Evolutionary conservation across 2,329 filamentous ascomycete species (phyloP), one percentile per base, ranked within the genome.

Genomic region (Colletotrichum paranaense): DNA sequence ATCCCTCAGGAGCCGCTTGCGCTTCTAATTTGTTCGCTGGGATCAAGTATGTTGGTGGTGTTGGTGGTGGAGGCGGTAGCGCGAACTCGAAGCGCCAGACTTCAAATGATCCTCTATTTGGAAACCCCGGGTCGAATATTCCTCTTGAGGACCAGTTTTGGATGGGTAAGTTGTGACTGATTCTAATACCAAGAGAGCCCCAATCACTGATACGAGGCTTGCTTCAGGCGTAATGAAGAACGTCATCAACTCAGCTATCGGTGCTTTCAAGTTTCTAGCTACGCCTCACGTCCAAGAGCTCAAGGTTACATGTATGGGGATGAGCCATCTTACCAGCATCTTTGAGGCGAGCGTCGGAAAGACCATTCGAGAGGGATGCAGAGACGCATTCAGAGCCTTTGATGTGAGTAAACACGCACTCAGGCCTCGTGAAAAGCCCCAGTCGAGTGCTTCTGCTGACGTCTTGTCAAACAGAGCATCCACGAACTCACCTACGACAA

Each of bases 1-100:
- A 66, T 5, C 63, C 63, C 9, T 22, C 30, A 1, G 63, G 63
- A 11, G 63, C 63, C 19, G 63, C 63, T 22, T 66, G 63, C 14
- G n/a, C 24, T 12, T 58, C 63, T 12, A 28, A 28, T 9, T 11
- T 42, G 7, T 66, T 66, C 14, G 32, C 63, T 22, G 63, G 63
- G 22, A 66, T 66, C 52, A 16, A 38, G 16, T 57, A 22, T n/a
- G 32, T 28, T 53, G 35, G 9, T 5, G 63, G 6, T 24, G 24
- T 16, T 46, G 35, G 53, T 22, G 32, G 63, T 24, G 30, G 57
- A 5, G 30, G 30, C 30, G 19, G 42, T 5, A 49, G 14, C 8
- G 7, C 16, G 30, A 24, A 5, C n/a, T 38, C 22, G 14, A 60
- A 38, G 30, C 42, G 26, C n/a, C 64, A 67, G 64, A 59, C 35